Percentiles rank a stretch among this genome's conserved stretches.
Conservation (phyloP, 169 alveolate species). For the Eimeria maxima region DNA sequence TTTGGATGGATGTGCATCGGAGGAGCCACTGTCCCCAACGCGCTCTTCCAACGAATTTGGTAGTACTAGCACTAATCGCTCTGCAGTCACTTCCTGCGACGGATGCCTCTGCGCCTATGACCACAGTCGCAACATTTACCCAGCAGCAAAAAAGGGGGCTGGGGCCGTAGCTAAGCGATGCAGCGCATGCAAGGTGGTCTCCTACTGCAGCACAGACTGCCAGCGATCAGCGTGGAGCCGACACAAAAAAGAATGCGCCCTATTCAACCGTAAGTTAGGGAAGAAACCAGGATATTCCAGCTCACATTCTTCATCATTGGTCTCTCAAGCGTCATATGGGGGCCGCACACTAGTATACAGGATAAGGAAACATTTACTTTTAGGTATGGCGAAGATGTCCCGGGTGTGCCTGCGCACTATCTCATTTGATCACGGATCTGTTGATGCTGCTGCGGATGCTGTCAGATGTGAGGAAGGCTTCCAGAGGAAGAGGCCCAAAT, state of each 20-base stretch:
- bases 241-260: slow-evolving; percentile 25
- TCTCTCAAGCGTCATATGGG: background rate
- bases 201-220: slow-evolving; percentile 66
- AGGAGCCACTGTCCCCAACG: background rate
- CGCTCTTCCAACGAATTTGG: background rate
- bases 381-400: background rate
- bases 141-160: background rate
- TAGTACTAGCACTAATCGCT: background rate
- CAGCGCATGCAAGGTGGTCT: slow-evolving; percentile 65
- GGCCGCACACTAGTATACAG: background rate
- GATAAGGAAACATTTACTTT: background rate
- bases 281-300: background rate
- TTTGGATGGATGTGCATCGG: background rate
- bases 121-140: slow-evolving; percentile 14
- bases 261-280: slow-evolving; percentile 47
- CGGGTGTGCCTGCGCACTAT: background rate
- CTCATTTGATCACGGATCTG: background rate
- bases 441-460: slow-evolving; percentile 27
- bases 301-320: background rate
- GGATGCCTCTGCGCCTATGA: slow-evolving; percentile 56
- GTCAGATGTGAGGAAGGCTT: slow-evolving; percentile 49
- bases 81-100: slow-evolving; percentile 42
- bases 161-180: slow-evolving; percentile 53
- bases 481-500: slow-evolving; percentile 60
- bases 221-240: slow-evolving; percentile 48